Percentiles rank a stretch among this genome's conserved stretches.
phyloP scores from a whole-genome alignment of 495 filamentous ascomycete genomes.

The Podospora pseudoanserina region DNA sequence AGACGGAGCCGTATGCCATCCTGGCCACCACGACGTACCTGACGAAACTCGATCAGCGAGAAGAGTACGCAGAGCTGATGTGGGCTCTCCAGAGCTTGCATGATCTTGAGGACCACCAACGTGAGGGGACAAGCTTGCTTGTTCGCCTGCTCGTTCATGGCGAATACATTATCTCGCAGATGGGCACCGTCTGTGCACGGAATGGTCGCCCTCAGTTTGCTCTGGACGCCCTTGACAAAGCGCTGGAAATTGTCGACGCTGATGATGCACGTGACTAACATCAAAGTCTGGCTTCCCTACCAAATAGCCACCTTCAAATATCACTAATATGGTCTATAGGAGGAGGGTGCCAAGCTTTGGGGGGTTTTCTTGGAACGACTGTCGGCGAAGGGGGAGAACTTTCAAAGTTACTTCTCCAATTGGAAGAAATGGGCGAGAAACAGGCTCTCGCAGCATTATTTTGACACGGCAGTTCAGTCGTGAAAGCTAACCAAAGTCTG shows the following conservation, averaged over 20 bases:
- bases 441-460: constrained; percentile 15
- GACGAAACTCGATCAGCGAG: neutral
- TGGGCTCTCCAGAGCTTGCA: constrained; percentile 1
- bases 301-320: constrained; percentile 9
- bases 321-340: constrained; percentile 10
- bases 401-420: neutral
- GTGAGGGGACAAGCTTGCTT: neutral
- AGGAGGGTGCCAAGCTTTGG: neutral
- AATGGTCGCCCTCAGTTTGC: constrained; percentile 13
- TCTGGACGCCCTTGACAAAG: constrained; percentile 13
- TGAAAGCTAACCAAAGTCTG: constrained; percentile 3
- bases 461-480: constrained; percentile 12
- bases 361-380: constrained; percentile 10
- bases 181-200: constrained; percentile 10
- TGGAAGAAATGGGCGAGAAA: constrained; percentile 2
- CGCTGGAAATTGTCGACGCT: constrained; percentile 9
- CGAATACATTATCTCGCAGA: neutral
- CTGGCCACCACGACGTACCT: constrained; percentile 8
- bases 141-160: constrained; percentile 2
- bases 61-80: neutral
- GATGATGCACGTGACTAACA: constrained; percentile 2
- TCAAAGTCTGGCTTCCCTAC: constrained; percentile 13
- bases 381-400: neutral
- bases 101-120: neutral
- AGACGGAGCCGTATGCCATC: neutral